These are phyloP conservation scores for Trifolium pratense DNA, from an alignment of 306 rosid species.

Conservation along the genomic window DNA sequence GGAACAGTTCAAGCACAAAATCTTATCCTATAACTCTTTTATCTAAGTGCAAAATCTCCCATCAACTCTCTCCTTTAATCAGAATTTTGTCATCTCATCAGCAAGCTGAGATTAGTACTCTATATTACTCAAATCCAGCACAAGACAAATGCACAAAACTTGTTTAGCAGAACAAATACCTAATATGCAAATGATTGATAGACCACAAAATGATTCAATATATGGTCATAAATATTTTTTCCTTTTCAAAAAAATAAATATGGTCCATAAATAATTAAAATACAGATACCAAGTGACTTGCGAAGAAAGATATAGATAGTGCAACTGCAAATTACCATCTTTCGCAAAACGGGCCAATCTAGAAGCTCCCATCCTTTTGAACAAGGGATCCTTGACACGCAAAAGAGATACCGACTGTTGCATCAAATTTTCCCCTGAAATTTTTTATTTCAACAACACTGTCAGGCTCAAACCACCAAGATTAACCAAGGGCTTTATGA, in stretches of 20 bases:
- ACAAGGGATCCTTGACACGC: conserved; percentile 89
- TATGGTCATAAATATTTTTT: not conserved
- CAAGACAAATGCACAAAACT: not conserved
- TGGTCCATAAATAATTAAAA: not conserved
- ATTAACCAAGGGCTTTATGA: conserved; percentile 7
- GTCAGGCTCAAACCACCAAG: conserved; percentile 39
- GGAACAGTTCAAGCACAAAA: conserved; percentile 21
- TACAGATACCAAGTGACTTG: not conserved
- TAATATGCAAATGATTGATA: conserved; percentile 15
- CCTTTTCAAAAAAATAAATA: too few relatives aligned
- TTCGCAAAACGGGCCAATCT: conserved; percentile 81
- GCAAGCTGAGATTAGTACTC: conserved; percentile 14
- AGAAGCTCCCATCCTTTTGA: conserved; percentile 95
- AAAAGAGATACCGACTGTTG: conserved; percentile 90
- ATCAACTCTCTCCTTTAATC: conserved; percentile 29
- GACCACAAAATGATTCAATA: conserved; percentile 9
- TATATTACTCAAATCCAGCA: conserved; percentile 5
- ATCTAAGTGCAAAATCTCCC: conserved; percentile 27
- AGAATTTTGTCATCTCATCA: not conserved
- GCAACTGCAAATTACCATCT: conserved; percentile 60
- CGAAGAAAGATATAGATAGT: conserved; percentile 10
- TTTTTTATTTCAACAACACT: conserved; percentile 21
- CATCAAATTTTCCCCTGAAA: conserved; percentile 84
- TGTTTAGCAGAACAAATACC: conserved; percentile 7
- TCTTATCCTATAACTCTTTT: conserved; percentile 17